Percentiles rank a stretch among this genome's conserved stretches.
phyloP scores from a whole-genome alignment of 2,329 filamentous ascomycete genomes.

The Fusarium sp. region DNA sequence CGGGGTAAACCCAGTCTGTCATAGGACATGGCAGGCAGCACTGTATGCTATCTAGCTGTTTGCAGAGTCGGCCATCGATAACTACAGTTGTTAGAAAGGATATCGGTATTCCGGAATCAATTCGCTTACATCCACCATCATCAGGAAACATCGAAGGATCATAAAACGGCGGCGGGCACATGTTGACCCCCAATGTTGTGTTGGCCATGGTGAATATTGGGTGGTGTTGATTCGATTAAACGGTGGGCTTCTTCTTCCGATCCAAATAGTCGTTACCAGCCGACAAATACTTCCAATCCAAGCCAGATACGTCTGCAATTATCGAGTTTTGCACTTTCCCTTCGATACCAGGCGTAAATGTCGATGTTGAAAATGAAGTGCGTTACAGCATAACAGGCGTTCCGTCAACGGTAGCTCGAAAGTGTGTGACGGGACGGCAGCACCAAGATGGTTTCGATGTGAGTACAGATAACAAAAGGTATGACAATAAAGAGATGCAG shows the following conservation, averaged over 20 bases:
- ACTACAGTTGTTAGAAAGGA: slow-evolving; percentile 55
- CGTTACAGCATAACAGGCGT: slow-evolving; percentile 13
- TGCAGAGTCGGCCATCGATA: slow-evolving; percentile 66
- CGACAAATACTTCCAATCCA: background rate
- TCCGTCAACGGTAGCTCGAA: slow-evolving; percentile 8
- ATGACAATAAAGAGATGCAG: slow-evolving; percentile 16
- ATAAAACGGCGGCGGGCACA: slow-evolving; percentile 77
- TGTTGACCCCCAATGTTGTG: slow-evolving; percentile 54
- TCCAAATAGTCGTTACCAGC: background rate
- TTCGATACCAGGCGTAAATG: slow-evolving; percentile 2
- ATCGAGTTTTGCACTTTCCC: background rate
- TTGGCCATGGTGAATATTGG: slow-evolving; percentile 46
- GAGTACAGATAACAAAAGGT: slow-evolving; percentile 8
- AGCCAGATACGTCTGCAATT: slow-evolving; percentile 3
- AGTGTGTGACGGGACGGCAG: slow-evolving; percentile 18
- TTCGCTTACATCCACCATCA: slow-evolving; percentile 71
- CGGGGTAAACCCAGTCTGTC: slow-evolving; percentile 78
- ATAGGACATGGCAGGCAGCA: slow-evolving; percentile 95
- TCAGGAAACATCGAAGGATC: slow-evolving; percentile 70
- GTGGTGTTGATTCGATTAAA: background rate
- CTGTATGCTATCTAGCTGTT: slow-evolving; percentile 60
- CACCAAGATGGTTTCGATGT: slow-evolving; percentile 22
- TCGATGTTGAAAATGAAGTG: background rate
- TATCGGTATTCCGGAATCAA: background rate
- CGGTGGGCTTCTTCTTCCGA: slow-evolving; percentile 21